A percentile compares a stretch with the other conserved stretches of the same genome.
Evolutionary conservation across 441 rosid species (phyloP).

Genomic region (Pelargonium australe): DNA sequence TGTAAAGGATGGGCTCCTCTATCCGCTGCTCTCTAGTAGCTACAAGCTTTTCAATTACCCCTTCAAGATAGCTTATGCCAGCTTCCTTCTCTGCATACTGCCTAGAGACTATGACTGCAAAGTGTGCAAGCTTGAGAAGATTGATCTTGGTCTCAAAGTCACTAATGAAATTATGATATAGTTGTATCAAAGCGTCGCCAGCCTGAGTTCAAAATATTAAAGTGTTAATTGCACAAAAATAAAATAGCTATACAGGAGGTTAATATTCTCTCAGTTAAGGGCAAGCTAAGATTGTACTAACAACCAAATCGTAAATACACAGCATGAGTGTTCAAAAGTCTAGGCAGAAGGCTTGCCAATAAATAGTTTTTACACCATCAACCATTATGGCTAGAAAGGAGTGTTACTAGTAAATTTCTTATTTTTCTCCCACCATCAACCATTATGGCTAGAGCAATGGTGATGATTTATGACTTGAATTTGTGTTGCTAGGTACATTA

Average conservation of each 20-base stretch:
- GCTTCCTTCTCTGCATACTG: constrained; percentile 84
- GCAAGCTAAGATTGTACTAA: background rate
- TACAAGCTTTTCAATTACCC: constrained; percentile 74
- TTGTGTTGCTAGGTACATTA: no score
- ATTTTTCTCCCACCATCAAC: no score
- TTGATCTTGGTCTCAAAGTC: constrained; percentile 96
- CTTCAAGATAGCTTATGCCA: constrained; percentile 69
- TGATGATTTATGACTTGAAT: no score
- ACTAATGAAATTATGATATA: constrained; percentile 77
- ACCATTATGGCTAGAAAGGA: no score
- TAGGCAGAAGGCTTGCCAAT: background rate
- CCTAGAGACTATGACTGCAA: constrained; percentile 77
- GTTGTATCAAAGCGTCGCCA: constrained; percentile 82
- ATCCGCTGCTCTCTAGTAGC: constrained; percentile 66
- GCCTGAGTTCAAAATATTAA: constrained; percentile 40
- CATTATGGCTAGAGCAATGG: no score
- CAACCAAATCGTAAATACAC: background rate
- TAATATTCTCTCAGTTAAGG: background rate
- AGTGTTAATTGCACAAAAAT: background rate
- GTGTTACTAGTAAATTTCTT: no score
- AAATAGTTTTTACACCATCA: no score
- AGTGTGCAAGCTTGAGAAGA: constrained; percentile 90
- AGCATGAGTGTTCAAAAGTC: background rate
- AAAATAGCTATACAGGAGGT: background rate
- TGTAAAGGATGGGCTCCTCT: constrained; percentile 79